These are phyloP conservation scores for Edaphochlamys debaryana DNA, from an alignment of 139 green algal species.

Conservation along the genomic window DNA sequence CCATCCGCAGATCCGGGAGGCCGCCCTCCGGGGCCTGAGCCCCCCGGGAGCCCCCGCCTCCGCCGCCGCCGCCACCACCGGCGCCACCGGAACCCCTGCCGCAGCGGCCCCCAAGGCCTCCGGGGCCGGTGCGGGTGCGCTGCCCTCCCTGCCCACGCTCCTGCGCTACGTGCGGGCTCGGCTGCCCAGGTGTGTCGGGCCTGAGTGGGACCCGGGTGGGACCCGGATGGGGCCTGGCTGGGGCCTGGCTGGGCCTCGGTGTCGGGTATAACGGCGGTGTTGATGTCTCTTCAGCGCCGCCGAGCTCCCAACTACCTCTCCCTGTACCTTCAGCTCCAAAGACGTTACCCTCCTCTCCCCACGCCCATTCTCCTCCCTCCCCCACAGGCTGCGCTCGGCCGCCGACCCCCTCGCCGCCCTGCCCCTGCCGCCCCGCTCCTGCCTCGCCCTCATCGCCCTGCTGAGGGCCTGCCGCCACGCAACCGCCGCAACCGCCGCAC, in stretches of 20 bases:
- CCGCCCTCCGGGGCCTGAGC: conserved; percentile 32
- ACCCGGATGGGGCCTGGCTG: too few species aligned
- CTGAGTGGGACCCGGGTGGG: too few species aligned
- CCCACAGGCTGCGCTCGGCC: conserved; percentile 8
- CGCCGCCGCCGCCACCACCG: not conserved
- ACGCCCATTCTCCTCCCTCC: too few species aligned
- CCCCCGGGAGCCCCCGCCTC: not conserved
- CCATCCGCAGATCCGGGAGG: conserved; percentile 31
- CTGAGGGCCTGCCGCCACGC: conserved; percentile 1
- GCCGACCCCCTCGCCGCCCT: conserved; percentile 24
- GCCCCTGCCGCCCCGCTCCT: conserved; percentile 25
- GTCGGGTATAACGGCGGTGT: too few species aligned
- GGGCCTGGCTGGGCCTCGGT: too few species aligned
- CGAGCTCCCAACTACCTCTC: too few species aligned
- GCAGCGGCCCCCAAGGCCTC: not conserved
- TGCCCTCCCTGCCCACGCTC: conserved; percentile 12
- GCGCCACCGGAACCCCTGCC: not conserved
- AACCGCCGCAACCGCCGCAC: not conserved
- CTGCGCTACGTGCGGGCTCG: conserved; percentile 10
- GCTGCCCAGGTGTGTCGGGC: conserved; percentile 16
- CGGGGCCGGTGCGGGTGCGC: not conserved
- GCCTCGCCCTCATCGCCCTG: conserved; percentile 14
- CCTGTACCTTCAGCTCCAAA: too few species aligned
- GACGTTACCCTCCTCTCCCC: too few species aligned
- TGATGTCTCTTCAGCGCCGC: too few species aligned